phyloP scores from a whole-genome alignment of 1,284 basidiomycete genomes.

The Microbotryum saponariae region DNA sequence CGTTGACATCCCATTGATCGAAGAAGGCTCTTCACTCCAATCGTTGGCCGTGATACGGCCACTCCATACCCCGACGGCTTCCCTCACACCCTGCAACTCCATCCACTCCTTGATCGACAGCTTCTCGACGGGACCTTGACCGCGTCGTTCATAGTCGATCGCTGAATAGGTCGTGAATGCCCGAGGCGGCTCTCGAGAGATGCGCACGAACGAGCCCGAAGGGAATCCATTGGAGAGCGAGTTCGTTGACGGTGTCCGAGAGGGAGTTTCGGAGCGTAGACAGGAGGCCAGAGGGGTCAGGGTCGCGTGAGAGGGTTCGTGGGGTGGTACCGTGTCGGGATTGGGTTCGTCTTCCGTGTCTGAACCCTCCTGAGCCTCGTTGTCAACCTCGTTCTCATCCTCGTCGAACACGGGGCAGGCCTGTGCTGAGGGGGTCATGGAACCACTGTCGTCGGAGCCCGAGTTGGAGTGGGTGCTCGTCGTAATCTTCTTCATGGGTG shows the following conservation, averaged over 20 bases:
- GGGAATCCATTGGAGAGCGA: slow-evolving; percentile 1
- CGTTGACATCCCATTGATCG: no score
- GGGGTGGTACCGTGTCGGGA: not conserved
- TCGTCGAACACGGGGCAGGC: not conserved
- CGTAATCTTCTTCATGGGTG: not conserved
- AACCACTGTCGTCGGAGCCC: not conserved
- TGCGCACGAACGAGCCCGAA: slow-evolving; percentile 16
- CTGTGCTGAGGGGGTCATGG: not conserved
- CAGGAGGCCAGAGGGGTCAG: slow-evolving; percentile 11
- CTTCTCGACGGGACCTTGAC: slow-evolving; percentile 27
- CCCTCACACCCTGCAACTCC: slow-evolving; percentile 28
- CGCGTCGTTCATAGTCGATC: slow-evolving; percentile 20
- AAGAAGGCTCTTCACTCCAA: no score
- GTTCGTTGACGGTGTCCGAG: slow-evolving; percentile 3
- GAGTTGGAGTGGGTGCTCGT: not conserved
- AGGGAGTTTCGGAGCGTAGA: slow-evolving; percentile 11
- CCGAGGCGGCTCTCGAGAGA: slow-evolving; percentile 12
- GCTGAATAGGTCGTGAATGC: slow-evolving; percentile 19
- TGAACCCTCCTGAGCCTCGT: not conserved
- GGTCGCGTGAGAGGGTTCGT: slow-evolving; percentile 2
- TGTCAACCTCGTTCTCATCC: slow-evolving; percentile 1
- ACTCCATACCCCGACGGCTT: slow-evolving; percentile 29
- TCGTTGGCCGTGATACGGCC: slow-evolving; percentile 2
- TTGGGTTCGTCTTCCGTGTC: slow-evolving; percentile 7
- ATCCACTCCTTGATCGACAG: slow-evolving; percentile 29